Conservation (phyloP, 2,329 filamentous ascomycete genomes). For the Sporothrix dimorphospora region DNA sequence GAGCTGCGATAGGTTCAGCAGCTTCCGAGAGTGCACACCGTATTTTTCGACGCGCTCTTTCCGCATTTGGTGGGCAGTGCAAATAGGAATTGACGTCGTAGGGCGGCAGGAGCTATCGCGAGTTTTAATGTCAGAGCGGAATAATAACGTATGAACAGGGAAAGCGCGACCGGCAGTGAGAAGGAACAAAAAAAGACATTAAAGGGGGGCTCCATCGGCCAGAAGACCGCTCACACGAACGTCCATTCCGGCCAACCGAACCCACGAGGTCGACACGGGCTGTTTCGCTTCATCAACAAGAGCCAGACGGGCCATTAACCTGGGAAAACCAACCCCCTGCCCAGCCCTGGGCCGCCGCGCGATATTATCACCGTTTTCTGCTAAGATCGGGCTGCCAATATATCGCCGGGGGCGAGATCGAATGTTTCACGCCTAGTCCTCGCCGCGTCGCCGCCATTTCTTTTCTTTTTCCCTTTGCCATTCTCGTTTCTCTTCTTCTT, state of each 20-base stretch:
- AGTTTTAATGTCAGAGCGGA: background rate
- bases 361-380: background rate
- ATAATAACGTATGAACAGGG: background rate
- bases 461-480: background rate
- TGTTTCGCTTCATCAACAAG: constrained; percentile 13
- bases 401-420: constrained; percentile 5
- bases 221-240: background rate
- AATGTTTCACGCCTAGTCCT: constrained; percentile 10
- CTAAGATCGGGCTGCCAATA: background rate
- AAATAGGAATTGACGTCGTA: background rate
- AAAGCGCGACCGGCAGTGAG: background rate
- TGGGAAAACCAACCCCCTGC: constrained; percentile 15
- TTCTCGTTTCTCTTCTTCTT: too few species aligned
- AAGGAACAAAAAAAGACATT: background rate
- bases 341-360: background rate
- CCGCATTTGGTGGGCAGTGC: background rate
- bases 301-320: constrained; percentile 1
- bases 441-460: background rate
- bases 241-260: constrained; percentile 20
- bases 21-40: background rate
- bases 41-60: constrained; percentile 28
- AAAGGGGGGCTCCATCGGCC: constrained; percentile 1
- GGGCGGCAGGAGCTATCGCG: background rate
- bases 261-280: constrained; percentile 15
- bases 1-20: constrained; percentile 13